A percentile compares a stretch with the other conserved stretches of the same genome.
Evolutionary conservation across 192 early-diverging fungal species (phyloP).

Genomic region (Gonapodya prolifera): DNA sequence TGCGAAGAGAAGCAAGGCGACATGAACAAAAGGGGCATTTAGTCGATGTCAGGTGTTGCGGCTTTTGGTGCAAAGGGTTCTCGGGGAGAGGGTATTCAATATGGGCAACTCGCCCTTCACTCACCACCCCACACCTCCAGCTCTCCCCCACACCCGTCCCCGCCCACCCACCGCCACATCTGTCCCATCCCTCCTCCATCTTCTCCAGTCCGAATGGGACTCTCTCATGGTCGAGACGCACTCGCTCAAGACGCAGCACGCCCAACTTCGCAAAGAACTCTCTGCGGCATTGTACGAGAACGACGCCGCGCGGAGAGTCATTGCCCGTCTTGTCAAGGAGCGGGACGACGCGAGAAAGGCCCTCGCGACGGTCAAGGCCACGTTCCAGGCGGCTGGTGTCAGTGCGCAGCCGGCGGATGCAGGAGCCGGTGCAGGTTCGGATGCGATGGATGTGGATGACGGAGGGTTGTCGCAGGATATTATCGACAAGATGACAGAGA

Average conservation of each 20-base stretch:
- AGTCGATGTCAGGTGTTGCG: too few species aligned
- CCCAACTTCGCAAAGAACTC: slow-evolving; percentile 81
- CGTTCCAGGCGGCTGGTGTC: neutral
- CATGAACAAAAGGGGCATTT: too few species aligned
- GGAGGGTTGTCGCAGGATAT: slow-evolving; percentile 19
- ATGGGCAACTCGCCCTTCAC: neutral
- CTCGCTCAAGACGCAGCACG: slow-evolving; percentile 82
- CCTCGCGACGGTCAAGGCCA: slow-evolving; percentile 17
- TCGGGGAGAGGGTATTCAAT: too few species aligned
- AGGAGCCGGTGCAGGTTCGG: slow-evolving; percentile 13
- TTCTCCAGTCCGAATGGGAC: slow-evolving; percentile 96
- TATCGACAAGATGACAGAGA: slow-evolving; percentile 32
- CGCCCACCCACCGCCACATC: slow-evolving; percentile 83
- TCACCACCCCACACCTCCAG: too few species aligned
- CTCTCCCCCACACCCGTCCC: slow-evolving; percentile 32
- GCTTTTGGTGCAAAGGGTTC: too few species aligned
- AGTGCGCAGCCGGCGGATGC: slow-evolving; percentile 22
- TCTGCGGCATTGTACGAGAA: slow-evolving; percentile 90
- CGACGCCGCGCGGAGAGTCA: slow-evolving; percentile 89
- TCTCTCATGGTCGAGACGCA: slow-evolving; percentile 89
- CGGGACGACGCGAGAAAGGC: slow-evolving; percentile 72
- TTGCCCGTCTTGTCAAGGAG: slow-evolving; percentile 82
- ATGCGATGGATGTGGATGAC: slow-evolving; percentile 39
- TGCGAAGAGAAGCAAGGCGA: too few species aligned
- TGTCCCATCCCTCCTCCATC: slow-evolving; percentile 72